Evolutionary conservation across 1,284 basidiomycete genomes (phyloP), one percentile per base, ranked within the genome.

Genomic region (Grifola frondosa): DNA sequence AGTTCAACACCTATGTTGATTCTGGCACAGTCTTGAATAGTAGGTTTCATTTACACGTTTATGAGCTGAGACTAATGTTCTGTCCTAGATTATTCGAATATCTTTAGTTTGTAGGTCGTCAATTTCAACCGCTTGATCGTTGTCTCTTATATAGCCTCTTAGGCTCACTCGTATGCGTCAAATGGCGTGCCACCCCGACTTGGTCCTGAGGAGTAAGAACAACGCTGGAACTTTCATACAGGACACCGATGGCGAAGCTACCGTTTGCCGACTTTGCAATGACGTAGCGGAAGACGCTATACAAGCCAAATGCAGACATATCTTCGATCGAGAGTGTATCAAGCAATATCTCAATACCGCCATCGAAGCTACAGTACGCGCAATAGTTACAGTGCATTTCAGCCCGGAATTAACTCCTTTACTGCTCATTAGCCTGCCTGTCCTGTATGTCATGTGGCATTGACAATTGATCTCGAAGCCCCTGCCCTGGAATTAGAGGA

Each of bases 251-350:
- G 77, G 73, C 16, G 88, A 91, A 63, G 82, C 83, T 6, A 86
- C 87, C 0, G 78, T 95, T 4, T 99, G 97, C 63, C 79, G 95
- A 36, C 71, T 99, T n/a, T 99, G 97, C 67, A 91, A 94, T 53
- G 97, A 99, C 54, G 78, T 97, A 40, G 96, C 93, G 0, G 97
- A 99, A 66, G 97, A 99, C 60, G 94, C 96, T 1, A 97, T 99
- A 50, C 83, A 91, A 57, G 87, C 92, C 22, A 88, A 84, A 53
- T 99, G 97, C 65, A 79, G 78, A 34, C 93, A 96, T 62, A 85
- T 92, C 52, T 93, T 91, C 59, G 94, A 97, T 63, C 83, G 97
- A 49, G 92, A 96, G 63, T 99, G 97, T 59, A 95, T 99, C 61
- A 84, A 81, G 56, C 93, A 97, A 65, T 99, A 98, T 62, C 74